A percentile compares a stretch with the other conserved stretches of the same genome.
phyloP scores from a whole-genome alignment of 352 stramenopile species.

The Plasmopara muralis region DNA sequence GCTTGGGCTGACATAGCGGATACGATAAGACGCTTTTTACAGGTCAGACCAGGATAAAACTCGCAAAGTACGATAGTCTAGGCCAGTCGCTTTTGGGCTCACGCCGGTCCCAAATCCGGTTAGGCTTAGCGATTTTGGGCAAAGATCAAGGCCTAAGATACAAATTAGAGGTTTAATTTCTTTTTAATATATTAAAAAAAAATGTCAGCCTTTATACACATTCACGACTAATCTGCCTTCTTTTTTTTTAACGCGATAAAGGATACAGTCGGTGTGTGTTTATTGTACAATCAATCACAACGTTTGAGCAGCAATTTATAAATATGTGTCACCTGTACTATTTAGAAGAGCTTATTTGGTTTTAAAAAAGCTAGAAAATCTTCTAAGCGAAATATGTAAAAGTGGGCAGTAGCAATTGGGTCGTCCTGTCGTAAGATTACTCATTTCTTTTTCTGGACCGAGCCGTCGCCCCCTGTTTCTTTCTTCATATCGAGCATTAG shows the following conservation, averaged over 20 bases:
- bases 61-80: constrained; percentile 15
- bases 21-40: constrained; percentile 7
- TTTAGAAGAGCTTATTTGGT: no score
- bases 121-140: not conserved
- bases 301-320: no score
- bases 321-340: no score
- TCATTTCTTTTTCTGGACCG: constrained; percentile 10
- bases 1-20: constrained; percentile 9
- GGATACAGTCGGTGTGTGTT: no score
- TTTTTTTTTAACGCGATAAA: no score
- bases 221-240: no score
- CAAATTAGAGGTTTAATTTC: no score
- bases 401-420: constrained; percentile 1
- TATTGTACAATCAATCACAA: no score
- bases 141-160: not conserved
- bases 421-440: constrained; percentile 5
- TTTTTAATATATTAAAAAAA: no score
- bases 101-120: not conserved
- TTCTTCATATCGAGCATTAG: constrained; percentile 31
- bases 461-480: constrained; percentile 33
- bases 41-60: not conserved
- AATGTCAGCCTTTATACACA: no score
- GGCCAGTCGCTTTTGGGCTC: constrained; percentile 4
- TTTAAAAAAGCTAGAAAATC: not conserved
- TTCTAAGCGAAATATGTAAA: not conserved